A percentile compares a stretch with the other conserved stretches of the same genome.
Conservation (phyloP, 768 basidiomycete genomes). For the Ramaria sp. region DNA sequence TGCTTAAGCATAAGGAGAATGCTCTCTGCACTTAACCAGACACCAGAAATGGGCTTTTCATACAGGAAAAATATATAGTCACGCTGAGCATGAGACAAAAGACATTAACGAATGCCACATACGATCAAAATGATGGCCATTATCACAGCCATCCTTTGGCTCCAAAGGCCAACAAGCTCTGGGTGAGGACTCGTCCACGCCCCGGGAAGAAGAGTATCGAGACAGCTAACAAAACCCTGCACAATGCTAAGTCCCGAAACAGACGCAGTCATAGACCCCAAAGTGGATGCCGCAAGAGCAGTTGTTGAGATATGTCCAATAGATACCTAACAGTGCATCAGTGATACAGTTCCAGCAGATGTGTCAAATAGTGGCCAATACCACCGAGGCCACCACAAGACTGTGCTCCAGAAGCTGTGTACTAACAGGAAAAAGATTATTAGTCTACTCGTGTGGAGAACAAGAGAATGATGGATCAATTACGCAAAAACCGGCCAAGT, state of each 20-base stretch:
- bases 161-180: constrained; percentile 79
- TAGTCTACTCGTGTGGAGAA: neutral
- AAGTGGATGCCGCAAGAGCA: constrained; percentile 39
- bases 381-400: constrained; percentile 6
- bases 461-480: neutral
- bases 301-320: constrained; percentile 44
- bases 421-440: neutral
- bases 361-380: neutral
- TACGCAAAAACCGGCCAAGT: constrained; percentile 8
- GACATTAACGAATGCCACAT: constrained; percentile 17
- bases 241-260: constrained; percentile 35
- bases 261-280: constrained; percentile 28
- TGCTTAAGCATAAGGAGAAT: constrained; percentile 68
- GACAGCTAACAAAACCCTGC: constrained; percentile 53
- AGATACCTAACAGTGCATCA: constrained; percentile 18
- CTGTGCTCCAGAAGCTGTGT: constrained; percentile 6
- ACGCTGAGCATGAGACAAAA: neutral
- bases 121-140: constrained; percentile 50
- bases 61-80: constrained; percentile 9
- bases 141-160: constrained; percentile 74
- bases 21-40: constrained; percentile 79
- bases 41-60: constrained; percentile 39
- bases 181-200: constrained; percentile 91
- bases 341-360: neutral
- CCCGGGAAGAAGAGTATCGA: constrained; percentile 89